Percentiles rank a stretch among this genome's conserved stretches.
Conservation (phyloP, 164 flowering plant species). For the Macadamia tetraphylla region DNA sequence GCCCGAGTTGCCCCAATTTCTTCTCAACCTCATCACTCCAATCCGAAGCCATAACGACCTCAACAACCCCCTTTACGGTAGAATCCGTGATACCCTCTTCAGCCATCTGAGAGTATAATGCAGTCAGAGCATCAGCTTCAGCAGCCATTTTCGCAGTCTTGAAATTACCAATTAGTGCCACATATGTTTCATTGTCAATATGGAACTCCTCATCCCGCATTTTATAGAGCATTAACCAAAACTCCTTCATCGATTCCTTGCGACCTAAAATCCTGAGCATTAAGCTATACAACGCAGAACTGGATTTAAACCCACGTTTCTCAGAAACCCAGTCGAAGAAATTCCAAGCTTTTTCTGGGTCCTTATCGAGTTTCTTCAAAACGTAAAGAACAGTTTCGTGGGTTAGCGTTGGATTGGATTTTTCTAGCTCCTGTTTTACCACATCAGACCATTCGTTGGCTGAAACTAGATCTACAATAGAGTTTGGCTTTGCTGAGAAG, state of each 20-base stretch:
- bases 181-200: constrained; percentile 51
- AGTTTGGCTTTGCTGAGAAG: constrained; percentile 37
- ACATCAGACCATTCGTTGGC: constrained; percentile 52
- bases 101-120: constrained; percentile 41
- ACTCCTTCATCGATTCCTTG: constrained; percentile 46
- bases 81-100: constrained; percentile 37
- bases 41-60: constrained; percentile 28
- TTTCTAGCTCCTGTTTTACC: constrained; percentile 36
- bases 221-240: constrained; percentile 51
- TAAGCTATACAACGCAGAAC: constrained; percentile 41
- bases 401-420: constrained; percentile 21
- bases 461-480: constrained; percentile 34
- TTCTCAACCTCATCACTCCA: constrained; percentile 52
- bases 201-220: constrained; percentile 62
- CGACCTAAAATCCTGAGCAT: constrained; percentile 49
- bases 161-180: constrained; percentile 30
- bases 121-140: constrained; percentile 42
- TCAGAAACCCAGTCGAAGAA: constrained; percentile 61
- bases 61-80: constrained; percentile 34
- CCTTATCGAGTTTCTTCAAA: constrained; percentile 48
- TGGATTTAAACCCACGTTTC: constrained; percentile 41
- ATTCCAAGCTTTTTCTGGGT: constrained; percentile 40
- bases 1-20: constrained; percentile 37
- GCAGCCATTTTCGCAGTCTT: constrained; percentile 35
- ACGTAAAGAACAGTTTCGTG: constrained; percentile 62